Conservation (phyloP, 768 basidiomycete genomes). For the Termitomyces sp. region DNA sequence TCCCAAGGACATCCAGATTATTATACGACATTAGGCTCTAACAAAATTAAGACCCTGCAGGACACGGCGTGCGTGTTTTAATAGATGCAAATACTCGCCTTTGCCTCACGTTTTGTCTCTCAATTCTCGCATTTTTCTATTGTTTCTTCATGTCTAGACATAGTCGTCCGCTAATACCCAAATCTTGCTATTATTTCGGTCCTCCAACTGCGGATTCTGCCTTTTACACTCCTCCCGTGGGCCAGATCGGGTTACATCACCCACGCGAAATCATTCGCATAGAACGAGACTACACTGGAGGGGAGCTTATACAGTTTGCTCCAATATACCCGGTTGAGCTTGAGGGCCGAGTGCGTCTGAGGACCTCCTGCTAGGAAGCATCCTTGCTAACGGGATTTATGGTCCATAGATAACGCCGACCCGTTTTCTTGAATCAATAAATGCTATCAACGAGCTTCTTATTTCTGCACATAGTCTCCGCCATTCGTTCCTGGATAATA, state of each 20-base stretch:
- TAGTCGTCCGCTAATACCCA: conserved; percentile 55
- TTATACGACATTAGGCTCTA: conserved; percentile 38
- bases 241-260: conserved; percentile 83
- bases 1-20: conserved; percentile 28
- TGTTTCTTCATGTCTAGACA: conserved; percentile 17
- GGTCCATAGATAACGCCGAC: conserved; percentile 75
- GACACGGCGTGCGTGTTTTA: conserved; percentile 34
- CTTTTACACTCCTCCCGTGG: conserved; percentile 75
- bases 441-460: conserved; percentile 83
- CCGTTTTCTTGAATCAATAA: conserved; percentile 86
- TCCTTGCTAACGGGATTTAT: conserved; percentile 4
- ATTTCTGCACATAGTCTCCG: conserved; percentile 80
- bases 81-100: conserved; percentile 10
- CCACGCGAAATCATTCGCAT: conserved; percentile 90
- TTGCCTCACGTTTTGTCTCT: conserved; percentile 6
- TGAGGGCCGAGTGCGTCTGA: conserved; percentile 75
- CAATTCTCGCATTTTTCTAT: neutral
- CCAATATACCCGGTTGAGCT: conserved; percentile 88
- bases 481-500: conserved; percentile 72
- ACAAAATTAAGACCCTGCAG: conserved; percentile 39
- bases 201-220: conserved; percentile 74
- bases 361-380: conserved; percentile 1
- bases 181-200: conserved; percentile 82
- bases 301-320: conserved; percentile 88
- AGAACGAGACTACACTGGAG: conserved; percentile 88